phyloP scores from a whole-genome alignment of 1,139 yeast genomes.

The Entelexis sorbosivorans region DNA sequence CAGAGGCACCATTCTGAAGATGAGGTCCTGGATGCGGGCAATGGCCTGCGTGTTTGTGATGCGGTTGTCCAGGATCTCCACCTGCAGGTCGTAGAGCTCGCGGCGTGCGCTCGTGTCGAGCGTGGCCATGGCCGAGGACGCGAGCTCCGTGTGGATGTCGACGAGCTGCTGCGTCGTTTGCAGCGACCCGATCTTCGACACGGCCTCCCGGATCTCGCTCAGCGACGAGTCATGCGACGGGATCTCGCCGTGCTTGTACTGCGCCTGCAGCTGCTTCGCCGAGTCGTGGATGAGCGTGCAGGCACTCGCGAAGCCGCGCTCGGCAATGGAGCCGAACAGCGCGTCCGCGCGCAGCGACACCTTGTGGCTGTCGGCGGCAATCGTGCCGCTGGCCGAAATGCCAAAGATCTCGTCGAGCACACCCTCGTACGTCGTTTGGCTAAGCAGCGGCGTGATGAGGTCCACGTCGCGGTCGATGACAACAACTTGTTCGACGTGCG shows the following conservation, averaged over 20 bases:
- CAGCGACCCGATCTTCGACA: constrained; percentile 55
- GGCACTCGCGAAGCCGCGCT: constrained; percentile 67
- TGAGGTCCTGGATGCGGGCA: constrained; percentile 39
- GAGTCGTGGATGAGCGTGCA: constrained; percentile 60
- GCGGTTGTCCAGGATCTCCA: constrained; percentile 40
- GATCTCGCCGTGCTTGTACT: constrained; percentile 42
- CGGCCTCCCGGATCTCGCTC: constrained; percentile 59
- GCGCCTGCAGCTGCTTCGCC: constrained; percentile 61
- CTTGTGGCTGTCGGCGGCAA: constrained; percentile 23
- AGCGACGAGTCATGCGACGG: constrained; percentile 51
- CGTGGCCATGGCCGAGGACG: constrained; percentile 52
- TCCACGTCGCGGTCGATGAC: constrained; percentile 73
- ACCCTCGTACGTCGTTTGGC: constrained; percentile 76
- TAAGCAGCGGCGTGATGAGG: constrained; percentile 54
- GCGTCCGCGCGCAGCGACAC: constrained; percentile 27
- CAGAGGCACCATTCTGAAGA: constrained; percentile 36
- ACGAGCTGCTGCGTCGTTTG: constrained; percentile 60
- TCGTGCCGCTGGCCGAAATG: constrained; percentile 39
- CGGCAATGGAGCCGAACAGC: constrained; percentile 43
- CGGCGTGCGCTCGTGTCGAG: constrained; percentile 29
- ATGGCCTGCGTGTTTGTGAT: constrained; percentile 46
- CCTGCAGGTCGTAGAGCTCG: constrained; percentile 17
- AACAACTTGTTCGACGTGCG: constrained; percentile 39
- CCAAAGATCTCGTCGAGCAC: constrained; percentile 62
- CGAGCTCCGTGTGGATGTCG: constrained; percentile 63